Conservation (phyloP, 495 filamentous ascomycete genomes). For the Podospora fimiseda region DNA sequence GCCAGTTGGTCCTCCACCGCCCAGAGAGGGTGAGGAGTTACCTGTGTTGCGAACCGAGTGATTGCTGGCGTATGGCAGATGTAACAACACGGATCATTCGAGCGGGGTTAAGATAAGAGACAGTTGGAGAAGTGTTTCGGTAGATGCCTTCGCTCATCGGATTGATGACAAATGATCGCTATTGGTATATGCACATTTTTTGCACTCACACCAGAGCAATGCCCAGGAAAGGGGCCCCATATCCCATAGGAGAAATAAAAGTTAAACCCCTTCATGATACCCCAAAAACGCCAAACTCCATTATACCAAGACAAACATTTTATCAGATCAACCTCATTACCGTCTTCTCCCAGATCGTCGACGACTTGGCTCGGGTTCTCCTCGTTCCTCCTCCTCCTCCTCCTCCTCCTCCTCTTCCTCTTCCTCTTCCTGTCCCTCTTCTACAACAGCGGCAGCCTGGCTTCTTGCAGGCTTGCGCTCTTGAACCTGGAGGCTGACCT, state of each 20-base stretch:
- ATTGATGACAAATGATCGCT: too few relatives aligned
- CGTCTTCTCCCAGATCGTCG: conserved; percentile 14
- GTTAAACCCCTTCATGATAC: conserved; percentile 4
- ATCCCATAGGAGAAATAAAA: too few relatives aligned
- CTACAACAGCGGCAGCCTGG: too few relatives aligned
- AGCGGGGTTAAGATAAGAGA: too few relatives aligned
- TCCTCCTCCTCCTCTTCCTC: conserved; percentile 14
- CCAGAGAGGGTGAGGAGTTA: conserved; percentile 47
- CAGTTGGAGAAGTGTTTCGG: too few relatives aligned
- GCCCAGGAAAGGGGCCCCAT: too few relatives aligned
- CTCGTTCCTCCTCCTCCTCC: conserved; percentile 9
- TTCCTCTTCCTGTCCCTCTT: conserved; percentile 11
- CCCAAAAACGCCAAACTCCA: neutral
- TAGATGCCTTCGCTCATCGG: too few relatives aligned
- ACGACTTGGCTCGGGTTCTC: conserved; percentile 20
- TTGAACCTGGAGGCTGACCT: conserved; percentile 45
- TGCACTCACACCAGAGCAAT: too few relatives aligned
- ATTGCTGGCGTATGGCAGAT: too few relatives aligned
- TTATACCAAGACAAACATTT: conserved; percentile 1
- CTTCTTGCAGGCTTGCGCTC: conserved; percentile 23
- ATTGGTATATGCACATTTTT: too few relatives aligned
- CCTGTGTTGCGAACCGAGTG: neutral
- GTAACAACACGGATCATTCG: too few relatives aligned
- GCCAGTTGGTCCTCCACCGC: conserved; percentile 78
- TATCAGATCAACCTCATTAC: neutral